Base-by-base conservation (phyloP, 345 rosid genomes). In the Lenwebbia sp. region DNA sequence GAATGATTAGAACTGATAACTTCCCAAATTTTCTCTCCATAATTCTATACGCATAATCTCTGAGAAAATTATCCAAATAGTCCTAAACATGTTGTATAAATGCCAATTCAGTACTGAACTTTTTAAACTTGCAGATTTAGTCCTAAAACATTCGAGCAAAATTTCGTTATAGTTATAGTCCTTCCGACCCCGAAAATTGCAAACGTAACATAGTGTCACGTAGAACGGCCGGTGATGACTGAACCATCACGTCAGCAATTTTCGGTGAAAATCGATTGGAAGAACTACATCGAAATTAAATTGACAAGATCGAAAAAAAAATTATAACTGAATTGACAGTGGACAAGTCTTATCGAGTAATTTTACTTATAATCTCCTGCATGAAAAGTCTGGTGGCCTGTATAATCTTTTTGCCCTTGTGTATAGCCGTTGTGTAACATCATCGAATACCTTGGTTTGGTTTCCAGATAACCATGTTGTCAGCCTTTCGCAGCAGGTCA, bases 51-150 rank as follows among this genome's bases (percentile, higher is more conserved):
- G 33, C 47, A 17, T 33, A 17, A 5, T 19, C 2, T 70, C 1
- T 1, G 1, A 4, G 0, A 0, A 4, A 33, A 8, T 33, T 2
- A 1, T 4, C 10, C 19, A 2, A 2, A 8, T 13, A 2, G 1
- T 70, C 13, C 2, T 19, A 2, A 33, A 33, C 5, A 0, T 33
- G 1, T 70, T 0, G 6, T 0, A 33, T 0, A 0, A 2, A 8
- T 70, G 0, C 0, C 22, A 8, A 70, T 65, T 33, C 2, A 9
- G 0, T 4, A 0, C 0, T 10, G 10, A 37, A 70, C 0, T 19
- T 70, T 3, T 9, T 1, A 33, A 33, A 37, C 21, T 70, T 37
- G 0, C 0, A 0, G 40, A 33, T 37, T 19, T 21, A 2, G 1
- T 19, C 25, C 0, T 15, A 30, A 30, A 30, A 7, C 4, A 0